A percentile compares a stretch with the other conserved stretches of the same genome.
Conservation (phyloP, 75 land plant genomes). For the Chamaecyparis obtusa region DNA sequence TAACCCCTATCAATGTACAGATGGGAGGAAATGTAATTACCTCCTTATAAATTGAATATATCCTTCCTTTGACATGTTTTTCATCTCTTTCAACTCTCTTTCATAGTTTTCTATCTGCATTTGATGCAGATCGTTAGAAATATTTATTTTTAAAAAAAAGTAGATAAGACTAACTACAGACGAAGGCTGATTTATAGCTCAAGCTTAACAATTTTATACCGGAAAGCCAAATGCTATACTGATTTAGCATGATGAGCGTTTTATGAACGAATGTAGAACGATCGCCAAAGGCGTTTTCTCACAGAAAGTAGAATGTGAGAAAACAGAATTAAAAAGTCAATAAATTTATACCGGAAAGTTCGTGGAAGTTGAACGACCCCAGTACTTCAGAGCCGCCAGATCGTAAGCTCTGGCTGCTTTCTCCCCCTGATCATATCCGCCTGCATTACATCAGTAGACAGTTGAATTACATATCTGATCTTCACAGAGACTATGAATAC, state of each 20-base stretch:
- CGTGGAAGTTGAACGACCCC: not conserved
- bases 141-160: no score
- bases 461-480: not conserved
- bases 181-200: no score
- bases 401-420: constrained; percentile 26
- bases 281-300: not conserved
- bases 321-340: no score
- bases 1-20: no score
- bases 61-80: constrained; percentile 64
- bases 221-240: no score
- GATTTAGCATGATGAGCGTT: no score
- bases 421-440: constrained; percentile 21
- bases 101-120: constrained; percentile 36
- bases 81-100: constrained; percentile 69
- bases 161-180: no score
- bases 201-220: not conserved
- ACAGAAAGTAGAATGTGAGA: no score
- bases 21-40: constrained; percentile 11
- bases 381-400: constrained; percentile 20
- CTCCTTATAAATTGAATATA: constrained; percentile 71
- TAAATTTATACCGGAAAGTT: not conserved
- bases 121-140: no score
- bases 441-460: not conserved
- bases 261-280: no score
- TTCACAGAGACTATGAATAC: not conserved